Base-by-base conservation (phyloP, 495 filamentous ascomycete species). In the Tetracladium marchalianum region DNA sequence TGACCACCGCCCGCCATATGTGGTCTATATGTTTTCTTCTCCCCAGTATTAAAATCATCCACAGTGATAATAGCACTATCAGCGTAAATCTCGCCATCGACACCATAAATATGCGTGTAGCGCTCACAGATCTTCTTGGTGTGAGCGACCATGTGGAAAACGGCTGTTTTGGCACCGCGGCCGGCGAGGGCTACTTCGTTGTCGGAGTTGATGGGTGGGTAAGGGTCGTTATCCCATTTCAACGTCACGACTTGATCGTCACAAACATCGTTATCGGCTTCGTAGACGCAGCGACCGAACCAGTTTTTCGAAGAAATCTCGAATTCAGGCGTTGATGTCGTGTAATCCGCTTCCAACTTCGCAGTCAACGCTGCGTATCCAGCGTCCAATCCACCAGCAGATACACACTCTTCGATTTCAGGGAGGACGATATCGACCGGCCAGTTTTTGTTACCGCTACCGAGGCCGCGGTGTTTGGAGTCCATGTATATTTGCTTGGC, bases 281-380 rank as follows among this genome's bases (percentile, higher is more conserved):
- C 92, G 63, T 81, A 98, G 8, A 98, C 92, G 59, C 93, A 98
- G 27, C 90, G 78, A 1, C 92, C 92, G 55, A 87, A 96, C 89
- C 88, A 95, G 13, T 82, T 80, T 15, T 77, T 66, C 9, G 64
- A 44, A 42, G 80, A 72, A 9, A 89, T 70, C 7, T 79, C 68
- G 15, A 51, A 50, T 9, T 67, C 63, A 0, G 70, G 54, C 0
- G 75, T 76, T 6, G 64, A 67, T 3, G 27, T 38, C 32, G 76
- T 68, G 54, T 94, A 95, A 61, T 96, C 79, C 47, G 85, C 78
- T 1, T 59, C 58, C 1, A 98, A 69, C 19, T 62, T 67, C 0
- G 63, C 59, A 1, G 76, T 56, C 9, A 87, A 56, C 13, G 66
- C 65, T 31, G 61, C 60, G 37, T 61, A 54, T 12, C 74, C 68